These are phyloP conservation scores for Aspergillus haitiensis DNA, from an alignment of 495 filamentous ascomycete genomes.

Conservation along the genomic window DNA sequence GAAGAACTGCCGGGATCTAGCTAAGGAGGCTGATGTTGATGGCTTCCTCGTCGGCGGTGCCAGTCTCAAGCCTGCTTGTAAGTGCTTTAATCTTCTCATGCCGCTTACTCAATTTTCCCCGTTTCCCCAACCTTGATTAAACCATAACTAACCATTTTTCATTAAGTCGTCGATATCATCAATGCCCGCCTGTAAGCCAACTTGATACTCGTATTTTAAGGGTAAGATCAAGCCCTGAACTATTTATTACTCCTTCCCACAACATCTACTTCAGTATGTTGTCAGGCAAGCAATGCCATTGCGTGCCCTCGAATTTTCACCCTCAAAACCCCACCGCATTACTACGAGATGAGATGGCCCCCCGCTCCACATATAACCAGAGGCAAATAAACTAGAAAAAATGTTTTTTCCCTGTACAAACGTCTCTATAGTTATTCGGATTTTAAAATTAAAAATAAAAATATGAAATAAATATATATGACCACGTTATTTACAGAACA, in stretches of 20 bases:
- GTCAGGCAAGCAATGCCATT: background rate
- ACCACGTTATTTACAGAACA: background rate
- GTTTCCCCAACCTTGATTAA: background rate
- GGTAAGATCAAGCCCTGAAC: background rate
- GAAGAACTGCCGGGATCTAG: conserved; percentile 95
- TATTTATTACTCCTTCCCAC: conserved; percentile 1
- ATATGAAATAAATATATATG: conserved; percentile 4
- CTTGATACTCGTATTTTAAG: conserved; percentile 23
- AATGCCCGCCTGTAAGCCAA: conserved; percentile 54
- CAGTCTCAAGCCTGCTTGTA: conserved; percentile 96
- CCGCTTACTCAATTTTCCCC: background rate
- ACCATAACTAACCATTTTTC: background rate
- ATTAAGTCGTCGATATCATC: conserved; percentile 65
- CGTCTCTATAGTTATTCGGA: background rate
- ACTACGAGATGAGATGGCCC: background rate
- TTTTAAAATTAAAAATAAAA: conserved; percentile 1
- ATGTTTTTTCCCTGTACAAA: background rate
- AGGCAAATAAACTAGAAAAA: background rate
- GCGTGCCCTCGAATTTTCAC: background rate
- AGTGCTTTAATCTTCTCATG: conserved; percentile 42
- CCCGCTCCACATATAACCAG: background rate
- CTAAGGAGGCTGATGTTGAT: conserved; percentile 90
- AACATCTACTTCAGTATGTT: background rate
- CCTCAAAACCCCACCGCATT: background rate
- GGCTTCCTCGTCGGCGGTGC: conserved; percentile 98